A percentile compares a stretch with the other conserved stretches of the same genome.
These are phyloP conservation scores for Mycena haematopus DNA, from an alignment of 768 basidiomycete genomes.

Conservation along the genomic window DNA sequence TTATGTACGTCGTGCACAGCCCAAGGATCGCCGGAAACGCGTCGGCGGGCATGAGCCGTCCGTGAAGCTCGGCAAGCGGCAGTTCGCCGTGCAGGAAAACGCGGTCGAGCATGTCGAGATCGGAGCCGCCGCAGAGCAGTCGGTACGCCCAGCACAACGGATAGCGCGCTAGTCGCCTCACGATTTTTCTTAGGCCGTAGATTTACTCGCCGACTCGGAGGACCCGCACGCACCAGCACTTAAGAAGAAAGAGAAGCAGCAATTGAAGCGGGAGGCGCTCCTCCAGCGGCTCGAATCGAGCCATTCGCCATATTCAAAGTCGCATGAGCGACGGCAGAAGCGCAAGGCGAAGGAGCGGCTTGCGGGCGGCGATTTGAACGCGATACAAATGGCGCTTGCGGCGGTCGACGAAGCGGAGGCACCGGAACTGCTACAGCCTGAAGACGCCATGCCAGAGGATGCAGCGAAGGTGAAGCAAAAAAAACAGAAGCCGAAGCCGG, in stretches of 20 bases:
- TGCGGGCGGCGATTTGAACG: constrained; percentile 48
- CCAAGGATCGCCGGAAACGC: constrained; percentile 52
- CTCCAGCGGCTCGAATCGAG: constrained; percentile 65
- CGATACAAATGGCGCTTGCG: constrained; percentile 60
- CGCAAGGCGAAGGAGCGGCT: constrained; percentile 70
- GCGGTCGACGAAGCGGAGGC: constrained; percentile 46
- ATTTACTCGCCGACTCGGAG: constrained; percentile 48
- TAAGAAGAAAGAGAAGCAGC: constrained; percentile 71
- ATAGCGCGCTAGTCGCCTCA: constrained; percentile 20
- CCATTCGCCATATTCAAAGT: constrained; percentile 69
- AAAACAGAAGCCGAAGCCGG: constrained; percentile 40
- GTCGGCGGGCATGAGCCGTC: constrained; percentile 57
- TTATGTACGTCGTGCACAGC: constrained; percentile 31
- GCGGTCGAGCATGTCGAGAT: constrained; percentile 55
- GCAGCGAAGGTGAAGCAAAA: constrained; percentile 32
- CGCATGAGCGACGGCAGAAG: constrained; percentile 72
- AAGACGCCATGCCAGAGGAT: constrained; percentile 28
- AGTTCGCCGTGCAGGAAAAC: constrained; percentile 57
- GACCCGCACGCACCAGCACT: constrained; percentile 13
- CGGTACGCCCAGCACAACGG: constrained; percentile 43
- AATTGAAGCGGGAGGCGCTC: constrained; percentile 71
- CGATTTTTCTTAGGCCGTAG: constrained; percentile 43
- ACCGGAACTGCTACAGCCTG: constrained; percentile 18
- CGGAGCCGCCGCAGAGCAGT: constrained; percentile 45
- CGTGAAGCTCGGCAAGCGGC: constrained; percentile 52